Base-by-base conservation (phyloP, 768 basidiomycete genomes). In the Agaricus sinodeliciosus region DNA sequence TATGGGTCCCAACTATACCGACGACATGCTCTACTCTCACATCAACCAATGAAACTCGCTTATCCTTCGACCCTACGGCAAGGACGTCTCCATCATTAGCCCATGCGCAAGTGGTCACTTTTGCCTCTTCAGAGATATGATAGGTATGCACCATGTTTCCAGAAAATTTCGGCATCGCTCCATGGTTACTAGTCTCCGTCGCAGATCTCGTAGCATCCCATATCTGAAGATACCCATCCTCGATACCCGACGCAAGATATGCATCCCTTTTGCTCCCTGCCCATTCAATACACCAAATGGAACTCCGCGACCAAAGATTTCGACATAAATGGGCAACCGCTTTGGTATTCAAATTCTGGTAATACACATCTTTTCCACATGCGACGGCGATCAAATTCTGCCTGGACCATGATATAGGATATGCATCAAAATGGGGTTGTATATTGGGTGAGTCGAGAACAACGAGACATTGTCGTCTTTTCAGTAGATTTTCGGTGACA, bases 381-480 rank as follows among this genome's bases (percentile, higher is more conserved):
- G 80, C 78, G 16, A 86, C 82, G 1, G 82, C 80, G 44, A 86
- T 85, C 48, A 71, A 65, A 56, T 85, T 84, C 3, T 68, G 68
- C 26, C 54, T 65, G 2, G 84, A 85, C 84, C 84, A 86, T 35
- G 76, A 69, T 52, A 85, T 77, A 2, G 84, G 78, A 58, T 72
- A 79, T 3, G 82, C 77, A 48, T 78, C 77, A 8, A 73, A 67
- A 55, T 82, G 75, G 5, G 67, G 64, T 7, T 78, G 72, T 22
- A 85, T 76, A 3, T 81, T 82, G 0, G 84, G 84, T 12, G 80
- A 81, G 58, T 86, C 84, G n/a, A 85, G 69, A 0, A 79, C 77
- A 58, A 84, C 70, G 2, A 77, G 57, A 60, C 79, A 82, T 50
- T 84, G 80, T 49, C 72, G 73, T 42, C 72, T 72, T 54, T 72